Evolutionary conservation across 352 stramenopile genomes (phyloP).

Genomic region (Globisporangium echinulatum): DNA sequence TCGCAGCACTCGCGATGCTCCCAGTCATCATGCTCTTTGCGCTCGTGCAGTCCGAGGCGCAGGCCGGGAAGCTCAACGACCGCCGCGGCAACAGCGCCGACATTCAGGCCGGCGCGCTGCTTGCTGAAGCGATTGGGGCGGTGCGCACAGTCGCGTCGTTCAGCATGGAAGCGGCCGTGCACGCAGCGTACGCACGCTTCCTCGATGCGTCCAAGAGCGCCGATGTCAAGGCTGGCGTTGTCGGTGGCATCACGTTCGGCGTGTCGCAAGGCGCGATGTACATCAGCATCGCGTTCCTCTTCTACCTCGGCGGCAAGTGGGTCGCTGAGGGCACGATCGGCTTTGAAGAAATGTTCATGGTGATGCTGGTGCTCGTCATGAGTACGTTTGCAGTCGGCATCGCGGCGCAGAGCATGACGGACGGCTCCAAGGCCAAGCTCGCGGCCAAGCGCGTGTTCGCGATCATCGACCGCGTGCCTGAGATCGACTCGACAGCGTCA

Average conservation of each 20-base stretch:
- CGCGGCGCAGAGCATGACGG: slow-evolving; percentile 20
- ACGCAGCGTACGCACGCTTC: slow-evolving; percentile 24
- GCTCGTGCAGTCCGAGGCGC: slow-evolving; percentile 35
- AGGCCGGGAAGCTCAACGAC: slow-evolving; percentile 26
- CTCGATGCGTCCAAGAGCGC: slow-evolving; percentile 18
- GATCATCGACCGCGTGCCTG: slow-evolving; percentile 38
- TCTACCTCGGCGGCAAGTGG: slow-evolving; percentile 48
- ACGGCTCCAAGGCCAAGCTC: slow-evolving; percentile 24
- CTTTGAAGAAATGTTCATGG: slow-evolving; percentile 40
- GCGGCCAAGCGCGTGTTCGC: slow-evolving; percentile 28
- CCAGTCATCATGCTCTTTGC: slow-evolving; percentile 23
- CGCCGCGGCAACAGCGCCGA: slow-evolving; percentile 43
- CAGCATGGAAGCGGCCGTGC: slow-evolving; percentile 21
- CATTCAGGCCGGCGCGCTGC: slow-evolving; percentile 21
- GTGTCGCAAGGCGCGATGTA: slow-evolving; percentile 49
- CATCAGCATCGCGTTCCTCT: slow-evolving; percentile 47
- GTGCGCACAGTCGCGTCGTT: slow-evolving; percentile 49
- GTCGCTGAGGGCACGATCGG: slow-evolving; percentile 27
- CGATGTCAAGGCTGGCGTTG: slow-evolving; percentile 23
- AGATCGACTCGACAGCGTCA: slow-evolving; percentile 1
- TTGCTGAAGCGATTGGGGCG: slow-evolving; percentile 36
- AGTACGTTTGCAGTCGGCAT: slow-evolving; percentile 25
- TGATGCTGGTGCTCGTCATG: slow-evolving; percentile 30
- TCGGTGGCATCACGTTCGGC: slow-evolving; percentile 40
- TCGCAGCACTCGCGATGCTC: slow-evolving; percentile 27